Evolutionary conservation across 1,139 yeast genomes (phyloP), one percentile per base, ranked within the genome.

Genomic region (Candida sp.): DNA sequence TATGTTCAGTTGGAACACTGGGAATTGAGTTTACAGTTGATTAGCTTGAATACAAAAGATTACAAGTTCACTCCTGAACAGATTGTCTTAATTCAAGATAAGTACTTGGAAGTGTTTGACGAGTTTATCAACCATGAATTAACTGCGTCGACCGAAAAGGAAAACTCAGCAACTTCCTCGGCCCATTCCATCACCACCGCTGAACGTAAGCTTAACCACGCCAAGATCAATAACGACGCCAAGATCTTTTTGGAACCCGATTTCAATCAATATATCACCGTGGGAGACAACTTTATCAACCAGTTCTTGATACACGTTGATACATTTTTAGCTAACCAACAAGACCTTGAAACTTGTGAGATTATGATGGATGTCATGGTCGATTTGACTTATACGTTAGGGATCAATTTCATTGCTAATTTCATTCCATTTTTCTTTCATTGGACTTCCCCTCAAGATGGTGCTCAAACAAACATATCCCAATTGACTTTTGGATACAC

Each of bases 381-480:
- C 27, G 54, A 58, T 22, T 53, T 77, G 50, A 49, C 64, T 15
- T 47, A 52, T 1, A 63, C 63, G 25, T 68, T 71, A 45, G 83
- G 82, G 1, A 56, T 76, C 43, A 78, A 78, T 49, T 72, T 77
- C 34, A 52, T 74, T 12, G 64, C 61, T 46, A 76, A 76, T 51
- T 75, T 70, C 41, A 50, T 77, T 6, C 78, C 81, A 5, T 75
- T 69, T 51, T 73, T 75, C 51, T 68, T 66, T 49, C 70, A 70
- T 47, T 77, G 82, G 81, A 64, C 66, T 39, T 46, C 67, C 36
- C 56, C 61, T 11, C 44, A 52, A 21, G 40, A 47, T 21, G 49
- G 45, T 22, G 43, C 51, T 15, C 54, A 51, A 32, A 35, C 45
- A n/a, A 45, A 45, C 21, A 49, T 40, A 35, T 49, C 61, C 11